Conservation (phyloP, 257 asterid genomes). For the Solanum bukasovii region DNA sequence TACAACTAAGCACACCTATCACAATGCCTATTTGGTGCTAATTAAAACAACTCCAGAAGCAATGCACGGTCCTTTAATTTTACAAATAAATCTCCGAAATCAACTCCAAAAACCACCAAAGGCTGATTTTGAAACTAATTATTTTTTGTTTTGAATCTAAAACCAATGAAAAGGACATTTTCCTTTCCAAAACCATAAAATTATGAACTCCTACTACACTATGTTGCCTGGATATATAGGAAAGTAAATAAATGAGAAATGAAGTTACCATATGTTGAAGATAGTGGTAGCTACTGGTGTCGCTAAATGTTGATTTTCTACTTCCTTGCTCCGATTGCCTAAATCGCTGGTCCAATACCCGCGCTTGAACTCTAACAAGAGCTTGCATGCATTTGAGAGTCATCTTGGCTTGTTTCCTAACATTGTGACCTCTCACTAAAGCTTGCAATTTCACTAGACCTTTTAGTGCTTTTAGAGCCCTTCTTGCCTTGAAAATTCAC, state of each 20-base stretch:
- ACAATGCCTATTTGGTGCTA: not conserved
- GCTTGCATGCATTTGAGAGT: slow-evolving; percentile 42
- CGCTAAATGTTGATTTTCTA: slow-evolving; percentile 1
- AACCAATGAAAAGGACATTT: too few species aligned
- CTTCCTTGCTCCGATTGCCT: slow-evolving; percentile 20
- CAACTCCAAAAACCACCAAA: too few species aligned
- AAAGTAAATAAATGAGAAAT: not conserved
- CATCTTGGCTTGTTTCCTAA: slow-evolving; percentile 28
- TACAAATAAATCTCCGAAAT: not conserved
- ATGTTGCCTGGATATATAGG: not conserved
- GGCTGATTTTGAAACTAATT: too few species aligned
- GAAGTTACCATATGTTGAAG: slow-evolving; percentile 11
- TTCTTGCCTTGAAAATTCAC: slow-evolving; percentile 20
- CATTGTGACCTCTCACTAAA: slow-evolving; percentile 33
- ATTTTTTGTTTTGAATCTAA: too few species aligned
- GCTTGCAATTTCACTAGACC: slow-evolving; percentile 44
- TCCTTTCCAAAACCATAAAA: not conserved
- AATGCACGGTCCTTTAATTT: not conserved
- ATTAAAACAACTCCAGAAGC: not conserved
- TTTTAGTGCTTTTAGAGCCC: slow-evolving; percentile 33
- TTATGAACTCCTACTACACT: not conserved
- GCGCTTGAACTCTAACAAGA: slow-evolving; percentile 32
- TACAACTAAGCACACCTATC: not conserved
- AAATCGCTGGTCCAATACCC: slow-evolving; percentile 21
- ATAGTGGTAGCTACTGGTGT: not conserved